Evolutionary conservation across 306 rosid genomes (phyloP).

Genomic region (Vigna nakashimae): DNA sequence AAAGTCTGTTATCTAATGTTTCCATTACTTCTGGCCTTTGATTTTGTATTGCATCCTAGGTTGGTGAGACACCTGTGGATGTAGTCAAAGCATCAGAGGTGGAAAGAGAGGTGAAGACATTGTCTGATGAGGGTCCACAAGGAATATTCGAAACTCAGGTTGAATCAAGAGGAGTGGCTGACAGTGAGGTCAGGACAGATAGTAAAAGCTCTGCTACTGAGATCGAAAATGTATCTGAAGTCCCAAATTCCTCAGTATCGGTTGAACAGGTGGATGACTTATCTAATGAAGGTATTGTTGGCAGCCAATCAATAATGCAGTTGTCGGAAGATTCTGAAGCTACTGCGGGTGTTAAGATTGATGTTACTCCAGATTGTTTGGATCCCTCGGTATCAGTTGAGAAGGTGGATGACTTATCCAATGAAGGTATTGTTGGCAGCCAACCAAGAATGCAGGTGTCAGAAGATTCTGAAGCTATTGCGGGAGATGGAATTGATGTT

Average conservation of each 20-base stretch:
- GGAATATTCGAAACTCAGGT: conserved; percentile 33
- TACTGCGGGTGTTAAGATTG: conserved; percentile 31
- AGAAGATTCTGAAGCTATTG: conserved; percentile 35
- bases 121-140: conserved; percentile 30
- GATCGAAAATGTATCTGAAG: conserved; percentile 31
- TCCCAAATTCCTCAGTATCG: conserved; percentile 27
- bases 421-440: conserved; percentile 37
- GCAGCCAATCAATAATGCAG: conserved; percentile 8
- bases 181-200: conserved; percentile 31
- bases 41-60: conserved; percentile 42
- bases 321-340: conserved; percentile 31
- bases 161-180: conserved; percentile 42
- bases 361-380: conserved; percentile 5
- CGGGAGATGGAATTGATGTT: conserved; percentile 35
- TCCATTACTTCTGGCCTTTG: conserved; percentile 15
- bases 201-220: conserved; percentile 22
- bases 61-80: conserved; percentile 17
- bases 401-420: conserved; percentile 32
- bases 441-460: conserved; percentile 8
- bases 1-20: conserved; percentile 2
- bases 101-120: neutral
- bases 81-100: conserved; percentile 17
- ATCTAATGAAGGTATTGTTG: conserved; percentile 38
- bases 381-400: conserved; percentile 26
- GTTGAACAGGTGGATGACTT: conserved; percentile 30